Base-by-base conservation (phyloP, 2,329 filamentous ascomycete species). In the Ceratocystis variospora region DNA sequence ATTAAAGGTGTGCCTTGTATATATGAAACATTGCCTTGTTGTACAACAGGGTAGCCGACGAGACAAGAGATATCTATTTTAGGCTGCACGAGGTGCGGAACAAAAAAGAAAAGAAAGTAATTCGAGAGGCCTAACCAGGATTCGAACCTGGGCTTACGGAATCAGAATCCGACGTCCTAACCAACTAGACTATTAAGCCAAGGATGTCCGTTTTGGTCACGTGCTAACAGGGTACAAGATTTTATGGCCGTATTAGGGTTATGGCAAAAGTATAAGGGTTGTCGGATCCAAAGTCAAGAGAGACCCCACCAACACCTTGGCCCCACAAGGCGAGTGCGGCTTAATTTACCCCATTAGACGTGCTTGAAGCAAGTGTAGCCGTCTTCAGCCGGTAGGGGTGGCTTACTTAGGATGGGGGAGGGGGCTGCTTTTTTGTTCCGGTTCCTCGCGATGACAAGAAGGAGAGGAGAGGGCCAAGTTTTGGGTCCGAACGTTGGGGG, bases 371-470 rank as follows among this genome's bases (percentile, higher is more conserved):
- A 68, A 65, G 59, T 65, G 63, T 25, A 68, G 28, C 66, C 66
- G 66, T 68, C 25, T 45, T 37, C 41, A 65, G 46, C 63, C 66
- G 63, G 31, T 65, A 28, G 22, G 37, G 37, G 37, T 41, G 8
- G 12, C 12, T 8, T 41, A 41, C 37, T 41, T 41, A 10, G 37
- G 37, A 41, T 41, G 37, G 37, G 33, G 22, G 22, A 25, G 22
- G 12, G 37, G 37, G 10, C 10, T 3, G 3, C 37, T 41, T 41
- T 25, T 61, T 57, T 63, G 62, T 50, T 68, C 63, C 63, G 55
- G 66, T 68, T 68, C 64, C 62, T 65, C 66, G 50, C 59, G 66
- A 68, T 22, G 46, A 22, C 17, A 48, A 22, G 17, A n/a, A n/a
- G 19, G 46, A 61, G 61, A 44, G 44, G 64, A n/a, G 19, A 44